phyloP scores from a whole-genome alignment of 2,329 filamentous ascomycete species.

The Akanthomyces uredinophilus region DNA sequence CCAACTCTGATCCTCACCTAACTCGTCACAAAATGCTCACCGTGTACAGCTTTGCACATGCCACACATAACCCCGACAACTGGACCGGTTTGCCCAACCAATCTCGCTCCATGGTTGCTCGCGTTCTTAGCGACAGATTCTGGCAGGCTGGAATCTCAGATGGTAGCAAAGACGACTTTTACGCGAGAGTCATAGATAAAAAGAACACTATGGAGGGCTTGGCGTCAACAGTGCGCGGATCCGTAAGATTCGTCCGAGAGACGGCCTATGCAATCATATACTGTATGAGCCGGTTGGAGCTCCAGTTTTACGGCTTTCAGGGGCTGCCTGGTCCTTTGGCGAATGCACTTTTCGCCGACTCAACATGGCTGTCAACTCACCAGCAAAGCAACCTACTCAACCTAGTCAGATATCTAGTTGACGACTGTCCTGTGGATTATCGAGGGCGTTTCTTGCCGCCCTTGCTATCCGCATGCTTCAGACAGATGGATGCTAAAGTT shows the following conservation, averaged over 20 bases:
- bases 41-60: slow-evolving; percentile 68
- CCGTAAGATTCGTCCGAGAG: slow-evolving; percentile 84
- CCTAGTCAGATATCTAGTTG: slow-evolving; percentile 80
- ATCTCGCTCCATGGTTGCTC: slow-evolving; percentile 69
- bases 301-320: slow-evolving; percentile 84
- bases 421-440: slow-evolving; percentile 79
- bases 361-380: slow-evolving; percentile 78
- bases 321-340: slow-evolving; percentile 80
- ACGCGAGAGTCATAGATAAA: slow-evolving; percentile 82
- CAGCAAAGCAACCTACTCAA: slow-evolving; percentile 93
- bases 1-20: background rate
- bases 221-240: slow-evolving; percentile 85
- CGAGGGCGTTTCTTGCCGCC: slow-evolving; percentile 78
- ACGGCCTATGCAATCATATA: slow-evolving; percentile 92
- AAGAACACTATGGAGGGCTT: slow-evolving; percentile 88
- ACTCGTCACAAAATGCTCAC: slow-evolving; percentile 13
- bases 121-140: slow-evolving; percentile 88
- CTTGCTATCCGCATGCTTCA: slow-evolving; percentile 74
- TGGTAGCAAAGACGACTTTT: slow-evolving; percentile 95
- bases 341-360: slow-evolving; percentile 76
- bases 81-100: slow-evolving; percentile 75
- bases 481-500: slow-evolving; percentile 83
- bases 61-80: slow-evolving; percentile 79
- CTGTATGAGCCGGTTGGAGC: slow-evolving; percentile 81
- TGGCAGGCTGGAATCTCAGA: slow-evolving; percentile 98